Percentiles rank a stretch among this genome's conserved stretches.
phyloP scores from a whole-genome alignment of 768 basidiomycete genomes.

The Lenzites betulinus region DNA sequence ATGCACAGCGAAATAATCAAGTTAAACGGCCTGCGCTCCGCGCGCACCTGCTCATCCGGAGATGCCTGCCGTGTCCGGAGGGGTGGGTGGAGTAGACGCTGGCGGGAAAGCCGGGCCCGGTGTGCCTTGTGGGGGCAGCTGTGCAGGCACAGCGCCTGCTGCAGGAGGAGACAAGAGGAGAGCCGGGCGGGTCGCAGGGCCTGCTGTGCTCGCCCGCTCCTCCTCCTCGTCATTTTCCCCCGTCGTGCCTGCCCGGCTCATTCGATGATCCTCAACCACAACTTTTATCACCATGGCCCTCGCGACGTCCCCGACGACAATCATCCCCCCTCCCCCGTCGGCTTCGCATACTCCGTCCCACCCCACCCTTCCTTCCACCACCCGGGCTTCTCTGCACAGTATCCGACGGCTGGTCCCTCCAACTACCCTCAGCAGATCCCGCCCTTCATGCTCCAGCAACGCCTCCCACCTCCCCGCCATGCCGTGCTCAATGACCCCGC shows the following conservation, averaged over 20 bases:
- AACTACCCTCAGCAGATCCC: conserved; percentile 2
- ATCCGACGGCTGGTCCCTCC: conserved; percentile 8
- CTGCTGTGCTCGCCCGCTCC: background rate
- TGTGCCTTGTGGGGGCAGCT: too few species aligned
- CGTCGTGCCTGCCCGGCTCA: background rate
- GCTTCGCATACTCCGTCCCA: background rate
- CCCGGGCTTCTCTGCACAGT: conserved; percentile 5
- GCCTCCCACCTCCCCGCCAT: conserved; percentile 2
- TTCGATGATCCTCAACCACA: conserved; percentile 13
- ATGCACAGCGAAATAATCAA: too few species aligned
- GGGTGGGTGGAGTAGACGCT: too few species aligned
- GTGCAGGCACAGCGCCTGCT: too few species aligned
- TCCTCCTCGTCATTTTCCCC: background rate
- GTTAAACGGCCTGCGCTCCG: too few species aligned
- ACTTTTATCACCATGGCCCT: conserved; percentile 15
- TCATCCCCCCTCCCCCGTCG: conserved; percentile 1
- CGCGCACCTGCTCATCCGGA: too few species aligned
- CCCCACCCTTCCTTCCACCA: background rate
- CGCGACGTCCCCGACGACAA: background rate
- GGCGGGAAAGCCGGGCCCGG: too few species aligned
- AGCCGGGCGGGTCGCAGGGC: too few species aligned
- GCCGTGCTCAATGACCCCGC: conserved; percentile 33
- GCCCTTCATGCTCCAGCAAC: conserved; percentile 15
- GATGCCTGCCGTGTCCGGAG: too few species aligned
- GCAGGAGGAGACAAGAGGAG: background rate